A percentile compares a stretch with the other conserved stretches of the same genome.
Evolutionary conservation across 139 green algal genomes (phyloP).

Genomic region (Picochlorum sp.): DNA sequence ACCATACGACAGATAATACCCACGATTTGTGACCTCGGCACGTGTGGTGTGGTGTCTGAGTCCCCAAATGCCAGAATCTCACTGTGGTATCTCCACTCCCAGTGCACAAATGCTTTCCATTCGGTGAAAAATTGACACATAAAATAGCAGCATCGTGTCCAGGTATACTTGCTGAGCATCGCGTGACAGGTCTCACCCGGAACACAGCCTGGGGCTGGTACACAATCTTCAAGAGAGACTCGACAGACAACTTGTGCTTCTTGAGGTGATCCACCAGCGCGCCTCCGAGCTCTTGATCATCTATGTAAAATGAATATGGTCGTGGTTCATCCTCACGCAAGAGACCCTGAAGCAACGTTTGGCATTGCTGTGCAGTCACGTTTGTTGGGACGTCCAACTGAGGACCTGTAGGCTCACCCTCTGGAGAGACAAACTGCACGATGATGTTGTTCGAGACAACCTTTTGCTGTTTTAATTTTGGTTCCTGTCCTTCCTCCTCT

Average conservation of each 20-base stretch:
- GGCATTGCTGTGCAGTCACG: constrained; percentile 73
- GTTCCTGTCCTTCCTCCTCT: constrained; percentile 9
- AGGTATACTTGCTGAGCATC: constrained; percentile 83
- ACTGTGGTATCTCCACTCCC: constrained; percentile 89
- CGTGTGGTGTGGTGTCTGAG: constrained; percentile 68
- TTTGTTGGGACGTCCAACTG: constrained; percentile 82
- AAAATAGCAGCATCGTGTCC: constrained; percentile 90
- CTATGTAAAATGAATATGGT: constrained; percentile 89
- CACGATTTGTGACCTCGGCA: constrained; percentile 81
- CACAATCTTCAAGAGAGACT: constrained; percentile 73
- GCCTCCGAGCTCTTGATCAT: constrained; percentile 63
- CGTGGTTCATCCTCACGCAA: constrained; percentile 76
- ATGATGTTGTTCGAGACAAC: constrained; percentile 56
- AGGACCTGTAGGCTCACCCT: constrained; percentile 59
- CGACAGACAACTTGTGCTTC: constrained; percentile 63
- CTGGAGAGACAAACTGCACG: constrained; percentile 63
- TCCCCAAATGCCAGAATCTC: constrained; percentile 89
- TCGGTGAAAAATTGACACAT: constrained; percentile 80
- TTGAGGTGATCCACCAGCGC: constrained; percentile 64
- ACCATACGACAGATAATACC: constrained; percentile 90
- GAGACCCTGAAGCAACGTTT: constrained; percentile 81
- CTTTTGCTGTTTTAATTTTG: not conserved
- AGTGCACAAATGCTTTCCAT: constrained; percentile 75
- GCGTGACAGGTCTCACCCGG: constrained; percentile 78
- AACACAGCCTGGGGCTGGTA: constrained; percentile 95